Evolutionary conservation across 1,284 basidiomycete genomes (phyloP).

Genomic region (Fomitopsis schrenkii): DNA sequence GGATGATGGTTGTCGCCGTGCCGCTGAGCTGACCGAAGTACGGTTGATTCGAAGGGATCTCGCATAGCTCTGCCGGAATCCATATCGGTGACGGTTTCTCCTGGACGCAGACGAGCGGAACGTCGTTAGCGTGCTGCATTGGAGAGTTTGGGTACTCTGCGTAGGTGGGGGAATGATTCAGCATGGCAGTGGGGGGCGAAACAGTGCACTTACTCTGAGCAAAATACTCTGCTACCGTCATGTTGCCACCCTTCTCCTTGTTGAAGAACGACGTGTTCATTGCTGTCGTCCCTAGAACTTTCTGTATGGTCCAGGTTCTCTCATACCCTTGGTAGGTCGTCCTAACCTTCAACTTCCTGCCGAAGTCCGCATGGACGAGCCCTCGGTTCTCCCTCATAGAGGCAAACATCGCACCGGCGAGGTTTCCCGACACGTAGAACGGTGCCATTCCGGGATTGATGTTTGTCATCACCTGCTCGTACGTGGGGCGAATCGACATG

Average conservation of each 20-base stretch:
- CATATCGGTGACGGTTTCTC: slow-evolving; percentile 38
- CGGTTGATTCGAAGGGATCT: slow-evolving; percentile 51
- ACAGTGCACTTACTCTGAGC: slow-evolving; percentile 38
- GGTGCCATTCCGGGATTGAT: slow-evolving; percentile 72
- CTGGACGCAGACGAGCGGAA: slow-evolving; percentile 61
- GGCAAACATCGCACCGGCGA: slow-evolving; percentile 48
- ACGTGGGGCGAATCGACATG: slow-evolving; percentile 58
- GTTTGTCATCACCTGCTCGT: slow-evolving; percentile 68
- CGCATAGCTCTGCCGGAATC: slow-evolving; percentile 68
- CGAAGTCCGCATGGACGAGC: slow-evolving; percentile 44
- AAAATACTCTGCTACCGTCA: slow-evolving; percentile 63
- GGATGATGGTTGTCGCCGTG: slow-evolving; percentile 57
- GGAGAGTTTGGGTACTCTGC: slow-evolving; percentile 51
- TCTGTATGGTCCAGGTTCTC: slow-evolving; percentile 43
- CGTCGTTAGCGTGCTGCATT: slow-evolving; percentile 42
- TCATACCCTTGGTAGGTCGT: slow-evolving; percentile 53
- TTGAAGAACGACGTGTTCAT: slow-evolving; percentile 44
- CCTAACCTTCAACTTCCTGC: slow-evolving; percentile 50
- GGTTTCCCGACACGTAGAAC: slow-evolving; percentile 59
- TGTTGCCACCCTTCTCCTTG: slow-evolving; percentile 41
- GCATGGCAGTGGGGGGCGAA: background rate
- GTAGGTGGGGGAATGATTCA: background rate
- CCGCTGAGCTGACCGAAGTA: slow-evolving; percentile 50
- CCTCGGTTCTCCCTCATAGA: slow-evolving; percentile 41
- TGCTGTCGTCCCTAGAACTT: slow-evolving; percentile 43